Conservation (phyloP, 2,329 filamentous ascomycete species). For the Sporothrix humicola region DNA sequence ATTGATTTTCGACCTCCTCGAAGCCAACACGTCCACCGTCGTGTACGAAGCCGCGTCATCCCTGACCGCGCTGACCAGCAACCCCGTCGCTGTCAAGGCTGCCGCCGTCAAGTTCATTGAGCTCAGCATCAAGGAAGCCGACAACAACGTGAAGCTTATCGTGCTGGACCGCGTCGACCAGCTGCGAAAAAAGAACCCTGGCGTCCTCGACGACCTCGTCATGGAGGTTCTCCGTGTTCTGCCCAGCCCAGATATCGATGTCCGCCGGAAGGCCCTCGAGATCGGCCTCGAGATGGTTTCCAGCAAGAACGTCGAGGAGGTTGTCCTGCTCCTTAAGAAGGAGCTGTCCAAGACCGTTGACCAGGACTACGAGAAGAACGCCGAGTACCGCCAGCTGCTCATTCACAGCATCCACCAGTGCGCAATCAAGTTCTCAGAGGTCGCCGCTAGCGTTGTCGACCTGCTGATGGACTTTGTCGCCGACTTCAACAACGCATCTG, state of each 20-base stretch:
- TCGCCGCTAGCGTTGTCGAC: slow-evolving; percentile 94
- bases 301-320: slow-evolving; percentile 98
- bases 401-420: slow-evolving; percentile 98
- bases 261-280: slow-evolving; percentile 85
- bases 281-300: slow-evolving; percentile 98
- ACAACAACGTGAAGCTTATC: slow-evolving; percentile 99
- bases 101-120: slow-evolving; percentile 96
- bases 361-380: slow-evolving; percentile 98
- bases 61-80: slow-evolving; percentile 89
- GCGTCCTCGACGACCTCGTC: slow-evolving; percentile 86
- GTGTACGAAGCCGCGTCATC: slow-evolving; percentile 98
- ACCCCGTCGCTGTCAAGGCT: slow-evolving; percentile 96
- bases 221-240: slow-evolving; percentile 98
- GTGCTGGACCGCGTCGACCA: slow-evolving; percentile 88
- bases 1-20: slow-evolving; percentile 94
- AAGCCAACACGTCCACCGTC: slow-evolving; percentile 90
- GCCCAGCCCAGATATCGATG: slow-evolving; percentile 94
- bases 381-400: slow-evolving; percentile 89
- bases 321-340: slow-evolving; percentile 94
- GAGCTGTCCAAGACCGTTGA: slow-evolving; percentile 97
- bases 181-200: slow-evolving; percentile 74
- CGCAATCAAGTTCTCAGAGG: slow-evolving; percentile 98
- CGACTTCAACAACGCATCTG: slow-evolving; percentile 96
- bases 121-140: slow-evolving; percentile 93
- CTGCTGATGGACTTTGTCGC: slow-evolving; percentile 99